Conservation (phyloP, 441 rosid genomes). For the Geranium incanum region DNA sequence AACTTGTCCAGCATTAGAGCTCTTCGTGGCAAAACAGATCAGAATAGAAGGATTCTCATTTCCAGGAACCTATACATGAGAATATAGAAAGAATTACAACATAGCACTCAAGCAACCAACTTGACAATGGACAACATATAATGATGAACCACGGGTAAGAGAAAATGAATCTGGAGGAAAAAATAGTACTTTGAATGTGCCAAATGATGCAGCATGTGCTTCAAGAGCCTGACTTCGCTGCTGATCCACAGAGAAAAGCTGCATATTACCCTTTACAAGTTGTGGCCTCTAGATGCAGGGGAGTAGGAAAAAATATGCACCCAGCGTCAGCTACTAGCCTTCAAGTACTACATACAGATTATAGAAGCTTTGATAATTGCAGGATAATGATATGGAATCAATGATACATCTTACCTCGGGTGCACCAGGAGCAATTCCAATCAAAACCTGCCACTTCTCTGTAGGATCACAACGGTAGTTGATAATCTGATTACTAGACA, state of each 20-base stretch:
- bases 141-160: neutral
- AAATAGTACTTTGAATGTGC: slow-evolving; percentile 57
- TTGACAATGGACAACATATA: neutral
- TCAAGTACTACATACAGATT: neutral
- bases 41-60: slow-evolving; percentile 88
- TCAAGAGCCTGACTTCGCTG: slow-evolving; percentile 99
- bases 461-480: slow-evolving; percentile 89
- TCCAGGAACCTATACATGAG: slow-evolving; percentile 63
- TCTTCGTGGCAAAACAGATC: slow-evolving; percentile 82
- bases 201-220: slow-evolving; percentile 99
- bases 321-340: neutral
- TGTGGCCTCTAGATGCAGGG: slow-evolving; percentile 60
- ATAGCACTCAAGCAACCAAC: neutral
- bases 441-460: slow-evolving; percentile 94
- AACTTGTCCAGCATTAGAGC: slow-evolving; percentile 83
- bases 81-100: neutral
- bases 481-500: slow-evolving; percentile 86
- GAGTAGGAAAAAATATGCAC: neutral
- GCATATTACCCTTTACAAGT: slow-evolving; percentile 96
- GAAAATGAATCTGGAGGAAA: neutral
- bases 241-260: slow-evolving; percentile 93
- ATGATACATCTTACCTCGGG: slow-evolving; percentile 57
- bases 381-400: slow-evolving; percentile 2
- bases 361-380: neutral
- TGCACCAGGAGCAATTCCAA: slow-evolving; percentile 98